A percentile compares a stretch with the other conserved stretches of the same genome.
Conservation (phyloP, 148 eudicot species). For the Camellia japonica region DNA sequence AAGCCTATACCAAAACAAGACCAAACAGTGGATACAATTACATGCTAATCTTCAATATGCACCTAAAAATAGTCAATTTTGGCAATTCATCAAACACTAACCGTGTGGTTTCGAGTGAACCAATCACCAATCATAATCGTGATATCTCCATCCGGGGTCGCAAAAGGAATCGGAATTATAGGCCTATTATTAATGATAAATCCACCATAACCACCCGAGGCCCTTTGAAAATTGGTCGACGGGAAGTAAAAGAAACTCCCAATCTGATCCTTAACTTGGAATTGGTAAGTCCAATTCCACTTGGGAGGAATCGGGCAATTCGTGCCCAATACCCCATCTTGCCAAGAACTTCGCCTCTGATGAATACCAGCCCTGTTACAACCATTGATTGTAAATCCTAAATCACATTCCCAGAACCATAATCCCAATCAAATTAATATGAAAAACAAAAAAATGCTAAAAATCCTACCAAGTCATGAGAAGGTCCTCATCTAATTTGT, state of each 20-base stretch:
- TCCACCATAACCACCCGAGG: slow-evolving; percentile 85
- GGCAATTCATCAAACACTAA: slow-evolving; percentile 33
- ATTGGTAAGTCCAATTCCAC: slow-evolving; percentile 97
- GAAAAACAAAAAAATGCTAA: background rate
- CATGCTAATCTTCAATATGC: background rate
- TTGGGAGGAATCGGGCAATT: slow-evolving; percentile 95
- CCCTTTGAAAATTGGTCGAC: slow-evolving; percentile 80
- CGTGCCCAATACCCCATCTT: slow-evolving; percentile 93
- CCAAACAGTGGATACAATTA: background rate
- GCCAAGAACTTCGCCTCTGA: slow-evolving; percentile 76
- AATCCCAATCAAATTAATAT: background rate
- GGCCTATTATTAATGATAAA: slow-evolving; percentile 59
- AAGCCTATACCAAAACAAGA: slow-evolving; percentile 45
- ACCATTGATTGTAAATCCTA: background rate
- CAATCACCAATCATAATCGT: slow-evolving; percentile 82
- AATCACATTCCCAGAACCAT: background rate
- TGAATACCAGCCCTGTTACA: slow-evolving; percentile 75
- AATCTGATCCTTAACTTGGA: slow-evolving; percentile 96
- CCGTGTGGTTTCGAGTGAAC: slow-evolving; percentile 85
- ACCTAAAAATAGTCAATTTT: background rate
- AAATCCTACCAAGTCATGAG: slow-evolving; percentile 74
- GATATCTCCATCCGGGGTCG: slow-evolving; percentile 69
- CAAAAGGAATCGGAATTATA: slow-evolving; percentile 80
- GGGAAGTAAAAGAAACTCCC: slow-evolving; percentile 98
- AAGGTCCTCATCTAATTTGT: slow-evolving; percentile 84